Evolutionary conservation across 768 basidiomycete genomes (phyloP).

Genomic region (Leccinum broughii): DNA sequence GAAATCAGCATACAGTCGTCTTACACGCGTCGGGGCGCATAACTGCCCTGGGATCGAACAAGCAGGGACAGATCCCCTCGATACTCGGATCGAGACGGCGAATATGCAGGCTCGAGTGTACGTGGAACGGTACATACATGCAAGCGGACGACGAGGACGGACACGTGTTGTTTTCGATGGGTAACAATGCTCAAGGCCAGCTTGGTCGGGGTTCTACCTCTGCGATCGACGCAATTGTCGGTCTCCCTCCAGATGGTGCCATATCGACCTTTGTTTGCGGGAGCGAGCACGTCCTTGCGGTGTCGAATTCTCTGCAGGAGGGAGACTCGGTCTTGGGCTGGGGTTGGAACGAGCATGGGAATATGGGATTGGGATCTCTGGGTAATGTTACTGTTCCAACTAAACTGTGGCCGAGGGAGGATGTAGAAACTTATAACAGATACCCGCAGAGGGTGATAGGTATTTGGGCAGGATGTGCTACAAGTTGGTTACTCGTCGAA

Average conservation of each 20-base stretch:
- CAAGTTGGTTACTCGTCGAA: slow-evolving; percentile 34
- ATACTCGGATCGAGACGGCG: slow-evolving; percentile 30
- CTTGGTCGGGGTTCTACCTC: slow-evolving; percentile 46
- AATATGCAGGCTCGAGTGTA: slow-evolving; percentile 50
- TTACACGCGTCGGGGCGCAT: slow-evolving; percentile 47
- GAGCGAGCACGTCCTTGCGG: slow-evolving; percentile 78
- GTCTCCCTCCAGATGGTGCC: slow-evolving; percentile 27
- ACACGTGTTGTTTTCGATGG: slow-evolving; percentile 47
- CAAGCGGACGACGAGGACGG: slow-evolving; percentile 24
- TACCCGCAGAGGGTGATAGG: slow-evolving; percentile 18
- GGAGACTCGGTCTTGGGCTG: slow-evolving; percentile 64
- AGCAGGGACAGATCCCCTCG: slow-evolving; percentile 62
- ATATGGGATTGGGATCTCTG: slow-evolving; percentile 69
- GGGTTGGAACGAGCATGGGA: slow-evolving; percentile 99
- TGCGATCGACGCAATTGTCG: slow-evolving; percentile 8
- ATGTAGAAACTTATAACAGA: slow-evolving; percentile 3
- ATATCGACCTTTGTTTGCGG: slow-evolving; percentile 60
- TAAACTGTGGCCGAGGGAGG: slow-evolving; percentile 51
- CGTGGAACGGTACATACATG: slow-evolving; percentile 80
- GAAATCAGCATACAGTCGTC: slow-evolving; percentile 55
- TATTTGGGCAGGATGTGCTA: slow-evolving; percentile 35
- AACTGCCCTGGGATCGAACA: slow-evolving; percentile 63
- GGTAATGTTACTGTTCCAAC: slow-evolving; percentile 52
- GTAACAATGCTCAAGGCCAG: slow-evolving; percentile 61
- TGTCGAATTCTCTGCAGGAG: slow-evolving; percentile 29